Evolutionary conservation across 352 stramenopile genomes (phyloP).

Genomic region (Globisporangium cylindrosporum): DNA sequence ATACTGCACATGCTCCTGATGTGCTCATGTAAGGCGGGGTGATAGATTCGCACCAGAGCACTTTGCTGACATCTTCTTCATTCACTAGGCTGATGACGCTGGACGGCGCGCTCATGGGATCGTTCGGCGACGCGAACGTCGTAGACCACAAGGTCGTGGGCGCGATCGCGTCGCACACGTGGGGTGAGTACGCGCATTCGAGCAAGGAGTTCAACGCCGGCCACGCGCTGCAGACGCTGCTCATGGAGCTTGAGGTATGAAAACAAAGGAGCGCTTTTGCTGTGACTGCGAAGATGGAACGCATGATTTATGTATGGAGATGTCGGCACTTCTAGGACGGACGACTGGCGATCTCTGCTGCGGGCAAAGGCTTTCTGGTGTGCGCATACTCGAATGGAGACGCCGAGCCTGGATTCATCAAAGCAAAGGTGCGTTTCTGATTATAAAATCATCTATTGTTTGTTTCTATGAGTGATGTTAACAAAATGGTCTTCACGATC

Average conservation of each 20-base stretch:
- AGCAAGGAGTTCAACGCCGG: conserved; percentile 63
- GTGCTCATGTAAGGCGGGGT: background rate
- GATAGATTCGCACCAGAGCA: background rate
- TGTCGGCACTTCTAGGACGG: conserved; percentile 30
- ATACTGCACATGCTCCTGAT: background rate
- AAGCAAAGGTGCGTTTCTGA: conserved; percentile 50
- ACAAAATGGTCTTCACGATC: background rate
- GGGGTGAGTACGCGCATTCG: conserved; percentile 77
- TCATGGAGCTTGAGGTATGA: conserved; percentile 71
- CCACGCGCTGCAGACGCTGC: conserved; percentile 53
- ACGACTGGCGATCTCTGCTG: conserved; percentile 57
- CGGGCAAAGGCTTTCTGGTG: conserved; percentile 69
- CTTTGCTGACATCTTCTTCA: background rate
- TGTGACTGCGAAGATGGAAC: background rate
- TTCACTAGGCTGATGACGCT: conserved; percentile 70
- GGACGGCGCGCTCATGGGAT: conserved; percentile 80
- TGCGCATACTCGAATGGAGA: conserved; percentile 70
- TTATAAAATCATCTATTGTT: background rate
- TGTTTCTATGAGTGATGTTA: background rate
- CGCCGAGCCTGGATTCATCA: conserved; percentile 59
- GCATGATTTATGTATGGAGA: background rate
- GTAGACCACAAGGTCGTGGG: conserved; percentile 85
- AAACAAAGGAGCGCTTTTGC: background rate
- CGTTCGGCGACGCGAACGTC: conserved; percentile 48
- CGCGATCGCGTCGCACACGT: conserved; percentile 82